Evolutionary conservation across 495 filamentous ascomycete species (phyloP).

Genomic region (Penicillium pulvis): DNA sequence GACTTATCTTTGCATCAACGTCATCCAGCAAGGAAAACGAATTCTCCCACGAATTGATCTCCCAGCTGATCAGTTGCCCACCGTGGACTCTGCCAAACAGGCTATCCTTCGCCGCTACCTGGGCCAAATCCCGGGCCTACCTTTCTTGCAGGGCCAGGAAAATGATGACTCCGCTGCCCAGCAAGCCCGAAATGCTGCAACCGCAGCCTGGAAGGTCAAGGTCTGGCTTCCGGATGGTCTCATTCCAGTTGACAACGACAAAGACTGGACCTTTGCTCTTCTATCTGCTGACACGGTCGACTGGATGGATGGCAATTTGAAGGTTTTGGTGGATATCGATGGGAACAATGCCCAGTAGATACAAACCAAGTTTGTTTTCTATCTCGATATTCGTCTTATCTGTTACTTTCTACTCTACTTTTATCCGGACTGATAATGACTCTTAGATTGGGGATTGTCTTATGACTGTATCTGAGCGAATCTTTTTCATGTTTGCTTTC

Average conservation of each 20-base stretch:
- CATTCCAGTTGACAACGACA: slow-evolving; percentile 37
- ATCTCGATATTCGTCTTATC: background rate
- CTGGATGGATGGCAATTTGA: slow-evolving; percentile 56
- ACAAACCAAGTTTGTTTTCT: background rate
- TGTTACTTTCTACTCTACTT: background rate
- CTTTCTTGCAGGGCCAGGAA: slow-evolving; percentile 14
- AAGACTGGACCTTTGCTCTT: slow-evolving; percentile 49
- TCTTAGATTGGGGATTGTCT: background rate
- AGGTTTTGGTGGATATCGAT: slow-evolving; percentile 45
- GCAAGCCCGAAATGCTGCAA: slow-evolving; percentile 5
- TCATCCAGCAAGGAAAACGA: slow-evolving; percentile 46
- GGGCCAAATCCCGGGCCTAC: slow-evolving; percentile 34
- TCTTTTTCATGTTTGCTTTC: background rate
- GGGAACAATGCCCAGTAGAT: slow-evolving; percentile 10
- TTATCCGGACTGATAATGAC: background rate
- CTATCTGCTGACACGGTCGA: slow-evolving; percentile 46
- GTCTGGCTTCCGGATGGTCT: slow-evolving; percentile 47
- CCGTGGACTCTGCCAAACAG: slow-evolving; percentile 35
- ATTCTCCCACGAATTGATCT: slow-evolving; percentile 43
- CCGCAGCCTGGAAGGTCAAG: slow-evolving; percentile 38
- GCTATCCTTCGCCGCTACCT: slow-evolving; percentile 37
- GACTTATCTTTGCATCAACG: slow-evolving; percentile 42
- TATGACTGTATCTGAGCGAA: background rate
- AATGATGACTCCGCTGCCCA: slow-evolving; percentile 9
- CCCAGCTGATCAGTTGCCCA: slow-evolving; percentile 37